Base-by-base conservation (phyloP, 768 basidiomycete genomes). In the Phylloporus arenicola region DNA sequence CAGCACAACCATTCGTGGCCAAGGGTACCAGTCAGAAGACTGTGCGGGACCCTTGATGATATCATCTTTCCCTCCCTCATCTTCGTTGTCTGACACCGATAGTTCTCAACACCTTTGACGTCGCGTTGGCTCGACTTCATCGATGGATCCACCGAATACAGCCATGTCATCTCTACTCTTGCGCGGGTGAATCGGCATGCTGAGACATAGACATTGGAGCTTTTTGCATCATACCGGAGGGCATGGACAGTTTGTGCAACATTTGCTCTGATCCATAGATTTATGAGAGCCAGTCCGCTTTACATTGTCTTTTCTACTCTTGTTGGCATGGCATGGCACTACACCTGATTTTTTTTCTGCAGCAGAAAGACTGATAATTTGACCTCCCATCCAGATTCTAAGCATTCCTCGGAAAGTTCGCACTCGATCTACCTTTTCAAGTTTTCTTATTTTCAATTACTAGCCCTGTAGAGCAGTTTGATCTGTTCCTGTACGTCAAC, bases 91-190 rank as follows among this genome's bases (percentile, higher is more conserved):
- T 40, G 61, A 60, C 50, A 45, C 52, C 43, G 54, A 63, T 53
- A 50, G 51, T 51, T 49, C 57, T 57, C 57, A 53, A 47, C 56
- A 53, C 29, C 48, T 45, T 42, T 62, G 67, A 50, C 79, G 76
- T 57, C 74, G 72, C 48, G 63, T 68, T 42, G 63, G 77, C 34
- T 72, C 72, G 35, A 77, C 78, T 45, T 74, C 76, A 25, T 72
- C 73, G 4, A 75, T 46, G 48, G 54, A 56, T 47, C 45, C 41
- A 24, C 53, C 43, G 37, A 52, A 52, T 56, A 48, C 29, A 52
- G 38, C 31, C 55, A 33, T 50, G 39, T 43, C 47, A 45, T 39
- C 38, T 20, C 29, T 48, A 40, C 54, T 51, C 49, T 46, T 39
- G 31, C 34, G 38, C 35, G 41, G 52, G 47, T 48, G 39, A 47